Conservation (phyloP, 75 land plant genomes). For the Pinus taeda region DNA sequence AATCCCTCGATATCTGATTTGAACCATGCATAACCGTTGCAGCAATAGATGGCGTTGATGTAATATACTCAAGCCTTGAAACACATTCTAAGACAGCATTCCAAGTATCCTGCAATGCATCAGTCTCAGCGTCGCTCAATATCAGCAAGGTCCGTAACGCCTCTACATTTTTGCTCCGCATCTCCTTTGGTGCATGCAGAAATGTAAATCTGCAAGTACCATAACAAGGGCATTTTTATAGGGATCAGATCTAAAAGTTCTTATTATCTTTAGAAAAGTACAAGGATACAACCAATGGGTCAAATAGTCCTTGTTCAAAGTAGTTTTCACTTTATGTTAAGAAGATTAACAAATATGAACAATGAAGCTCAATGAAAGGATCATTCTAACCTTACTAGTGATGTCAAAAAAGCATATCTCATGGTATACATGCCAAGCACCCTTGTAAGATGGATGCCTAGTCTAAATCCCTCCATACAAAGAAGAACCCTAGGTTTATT, state of each 20-base stretch:
- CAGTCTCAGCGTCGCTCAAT: slow-evolving; percentile 65
- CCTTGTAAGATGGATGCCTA: slow-evolving; percentile 84
- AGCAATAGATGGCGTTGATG: slow-evolving; percentile 71
- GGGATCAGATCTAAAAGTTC: not conserved
- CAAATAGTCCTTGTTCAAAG: not conserved
- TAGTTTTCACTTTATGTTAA: not conserved
- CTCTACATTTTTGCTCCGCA: slow-evolving; percentile 94
- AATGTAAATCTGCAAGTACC: slow-evolving; percentile 69
- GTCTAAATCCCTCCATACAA: slow-evolving; percentile 93
- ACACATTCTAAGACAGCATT: slow-evolving; percentile 94
- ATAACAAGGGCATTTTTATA: not conserved
- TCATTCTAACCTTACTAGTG: slow-evolving; percentile 67
- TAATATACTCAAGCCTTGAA: slow-evolving; percentile 89
- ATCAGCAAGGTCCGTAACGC: slow-evolving; percentile 74
- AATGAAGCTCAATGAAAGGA: not conserved
- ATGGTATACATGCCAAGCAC: slow-evolving; percentile 96
- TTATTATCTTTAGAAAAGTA: no score
- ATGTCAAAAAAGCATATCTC: slow-evolving; percentile 97
- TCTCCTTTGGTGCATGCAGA: slow-evolving; percentile 94
- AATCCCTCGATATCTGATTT: slow-evolving; percentile 91
- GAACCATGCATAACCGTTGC: slow-evolving; percentile 84
- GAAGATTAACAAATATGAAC: not conserved
- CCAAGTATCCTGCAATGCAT: slow-evolving; percentile 92
- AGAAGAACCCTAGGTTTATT: slow-evolving; percentile 76
- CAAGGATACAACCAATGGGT: not conserved